Evolutionary conservation across 208 protist species (phyloP).

Genomic region (Crithidia sp.): DNA sequence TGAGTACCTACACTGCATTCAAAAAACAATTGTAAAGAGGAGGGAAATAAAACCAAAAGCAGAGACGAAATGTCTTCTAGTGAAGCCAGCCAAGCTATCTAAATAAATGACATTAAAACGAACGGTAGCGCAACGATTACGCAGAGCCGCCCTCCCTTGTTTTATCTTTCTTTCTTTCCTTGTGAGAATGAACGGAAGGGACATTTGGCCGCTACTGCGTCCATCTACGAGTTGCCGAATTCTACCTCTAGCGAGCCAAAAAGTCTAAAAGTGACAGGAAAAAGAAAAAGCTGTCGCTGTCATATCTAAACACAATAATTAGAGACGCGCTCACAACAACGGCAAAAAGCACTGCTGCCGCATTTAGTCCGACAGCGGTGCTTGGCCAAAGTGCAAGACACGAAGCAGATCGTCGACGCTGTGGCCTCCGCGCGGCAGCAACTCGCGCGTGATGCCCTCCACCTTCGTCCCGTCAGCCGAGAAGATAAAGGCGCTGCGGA

Average conservation of each 20-base stretch:
- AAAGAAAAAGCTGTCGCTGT: constrained; percentile 12
- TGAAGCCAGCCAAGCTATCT: background rate
- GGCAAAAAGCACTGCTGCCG: constrained; percentile 1
- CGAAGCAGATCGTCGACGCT: constrained; percentile 37
- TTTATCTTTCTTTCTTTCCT: too few species aligned
- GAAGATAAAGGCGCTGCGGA: constrained; percentile 47
- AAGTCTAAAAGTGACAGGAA: background rate
- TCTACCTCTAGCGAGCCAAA: too few species aligned
- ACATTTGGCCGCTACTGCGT: too few species aligned
- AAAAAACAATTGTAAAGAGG: too few species aligned
- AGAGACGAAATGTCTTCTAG: constrained; percentile 7
- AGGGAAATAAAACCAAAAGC: constrained; percentile 4
- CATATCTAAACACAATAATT: background rate
- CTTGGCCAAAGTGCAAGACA: constrained; percentile 37
- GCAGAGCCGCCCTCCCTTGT: too few species aligned
- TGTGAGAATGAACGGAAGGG: too few species aligned
- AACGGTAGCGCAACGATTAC: too few species aligned
- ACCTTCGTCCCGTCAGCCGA: constrained; percentile 36
- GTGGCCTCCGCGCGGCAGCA: constrained; percentile 33
- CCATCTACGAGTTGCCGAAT: too few species aligned
- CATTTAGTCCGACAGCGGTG: background rate
- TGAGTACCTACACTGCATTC: too few species aligned
- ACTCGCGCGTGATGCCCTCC: constrained; percentile 44
- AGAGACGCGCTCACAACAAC: too few species aligned
- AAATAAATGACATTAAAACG: too few species aligned